Conservation (phyloP, 192 early-diverging fungal genomes). For the Coemansia asiatica region DNA sequence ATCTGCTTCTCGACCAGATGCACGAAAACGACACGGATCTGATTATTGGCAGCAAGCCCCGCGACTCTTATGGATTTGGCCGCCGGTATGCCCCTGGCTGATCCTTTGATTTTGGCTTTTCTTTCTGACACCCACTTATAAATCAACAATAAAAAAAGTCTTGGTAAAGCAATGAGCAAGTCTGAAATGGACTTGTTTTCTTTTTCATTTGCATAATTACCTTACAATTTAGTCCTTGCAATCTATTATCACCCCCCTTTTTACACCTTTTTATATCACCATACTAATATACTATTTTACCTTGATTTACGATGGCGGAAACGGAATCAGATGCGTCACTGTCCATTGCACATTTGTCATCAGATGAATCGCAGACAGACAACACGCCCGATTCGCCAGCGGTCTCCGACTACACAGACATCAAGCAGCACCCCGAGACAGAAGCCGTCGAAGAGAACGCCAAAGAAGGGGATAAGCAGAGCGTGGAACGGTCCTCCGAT, state of each 20-base stretch:
- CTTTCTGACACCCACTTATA: neutral
- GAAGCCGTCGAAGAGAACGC: neutral
- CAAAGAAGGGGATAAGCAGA: neutral
- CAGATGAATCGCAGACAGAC: neutral
- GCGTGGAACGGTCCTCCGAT: neutral
- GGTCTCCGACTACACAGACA: constrained; percentile 14
- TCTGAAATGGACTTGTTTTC: neutral
- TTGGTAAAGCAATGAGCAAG: no score
- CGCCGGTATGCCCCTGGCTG: constrained; percentile 42
- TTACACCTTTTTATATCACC: neutral
- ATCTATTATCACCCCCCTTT: neutral
- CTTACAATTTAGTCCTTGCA: neutral
- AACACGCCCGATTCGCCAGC: neutral
- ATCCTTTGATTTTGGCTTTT: neutral
- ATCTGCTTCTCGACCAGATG: constrained; percentile 42
- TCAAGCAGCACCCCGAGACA: neutral
- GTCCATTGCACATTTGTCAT: neutral
- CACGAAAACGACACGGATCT: constrained; percentile 35
- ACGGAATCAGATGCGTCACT: neutral
- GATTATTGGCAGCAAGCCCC: constrained; percentile 49
- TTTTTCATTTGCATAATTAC: neutral
- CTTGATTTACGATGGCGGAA: neutral
- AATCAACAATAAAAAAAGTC: neutral
- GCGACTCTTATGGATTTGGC: constrained; percentile 39
- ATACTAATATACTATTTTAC: neutral